Evolutionary conservation across 495 filamentous ascomycete genomes (phyloP).

Genomic region (Parmelia sp.): DNA sequence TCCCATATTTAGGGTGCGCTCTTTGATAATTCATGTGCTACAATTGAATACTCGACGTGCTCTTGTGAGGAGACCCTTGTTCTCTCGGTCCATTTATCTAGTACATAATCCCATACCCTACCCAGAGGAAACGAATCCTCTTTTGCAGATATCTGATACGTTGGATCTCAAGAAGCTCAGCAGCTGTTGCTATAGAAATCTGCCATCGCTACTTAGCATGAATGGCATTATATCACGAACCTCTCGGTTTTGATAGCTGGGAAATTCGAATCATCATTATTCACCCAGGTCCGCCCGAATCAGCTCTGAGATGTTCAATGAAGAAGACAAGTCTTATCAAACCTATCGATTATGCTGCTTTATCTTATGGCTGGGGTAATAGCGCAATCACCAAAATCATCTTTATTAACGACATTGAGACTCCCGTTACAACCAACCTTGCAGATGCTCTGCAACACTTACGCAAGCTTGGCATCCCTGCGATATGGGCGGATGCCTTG

Average conservation of each 20-base stretch:
- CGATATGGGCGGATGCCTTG: slow-evolving; percentile 18
- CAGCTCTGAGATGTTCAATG: slow-evolving; percentile 13
- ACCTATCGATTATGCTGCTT: slow-evolving; percentile 14
- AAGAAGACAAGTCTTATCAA: background rate
- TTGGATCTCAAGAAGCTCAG: no score
- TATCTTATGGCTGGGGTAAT: slow-evolving; percentile 22
- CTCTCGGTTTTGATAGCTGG: slow-evolving; percentile 7
- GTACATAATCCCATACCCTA: no score
- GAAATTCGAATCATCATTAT: slow-evolving; percentile 11
- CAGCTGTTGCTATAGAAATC: no score
- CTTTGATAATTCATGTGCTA: no score
- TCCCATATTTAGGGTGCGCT: no score
- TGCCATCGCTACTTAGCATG: no score
- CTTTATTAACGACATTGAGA: slow-evolving; percentile 8
- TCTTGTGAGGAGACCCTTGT: no score
- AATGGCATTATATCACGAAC: slow-evolving; percentile 4
- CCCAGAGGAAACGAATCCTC: no score
- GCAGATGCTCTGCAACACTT: slow-evolving; percentile 17
- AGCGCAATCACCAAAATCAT: background rate
- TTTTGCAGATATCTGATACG: no score
- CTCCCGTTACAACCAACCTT: slow-evolving; percentile 10
- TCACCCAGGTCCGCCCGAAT: slow-evolving; percentile 6
- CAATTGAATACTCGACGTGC: no score
- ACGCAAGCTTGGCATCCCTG: slow-evolving; percentile 7
- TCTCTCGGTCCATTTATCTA: no score